Evolutionary conservation across 108 stramenopile species (phyloP).

Genomic region (Nannochloropsis oceanica): DNA sequence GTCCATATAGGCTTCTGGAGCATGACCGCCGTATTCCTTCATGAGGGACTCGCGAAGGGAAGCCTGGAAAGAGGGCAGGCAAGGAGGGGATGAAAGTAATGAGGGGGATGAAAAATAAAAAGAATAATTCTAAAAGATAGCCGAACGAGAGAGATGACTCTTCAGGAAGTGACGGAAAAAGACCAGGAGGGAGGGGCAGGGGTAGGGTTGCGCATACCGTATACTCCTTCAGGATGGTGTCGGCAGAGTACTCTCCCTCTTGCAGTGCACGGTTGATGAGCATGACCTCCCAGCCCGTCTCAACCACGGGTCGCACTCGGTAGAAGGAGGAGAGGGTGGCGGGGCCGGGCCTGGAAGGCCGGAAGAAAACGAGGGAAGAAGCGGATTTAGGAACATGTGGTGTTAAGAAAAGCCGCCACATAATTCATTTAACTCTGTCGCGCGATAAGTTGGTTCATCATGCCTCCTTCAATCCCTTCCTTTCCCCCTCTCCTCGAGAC

Average conservation of each 20-base stretch:
- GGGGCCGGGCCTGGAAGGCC: not conserved
- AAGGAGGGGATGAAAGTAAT: not conserved
- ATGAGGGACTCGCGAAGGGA: not conserved
- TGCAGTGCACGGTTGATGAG: not conserved
- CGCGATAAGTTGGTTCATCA: not conserved
- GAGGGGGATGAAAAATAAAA: too few relatives aligned
- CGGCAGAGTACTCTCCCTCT: not conserved
- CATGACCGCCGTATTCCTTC: not conserved
- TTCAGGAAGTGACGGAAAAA: not conserved
- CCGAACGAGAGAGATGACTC: not conserved
- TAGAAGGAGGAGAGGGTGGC: not conserved
- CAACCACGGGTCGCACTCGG: not conserved
- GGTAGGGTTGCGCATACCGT: not conserved
- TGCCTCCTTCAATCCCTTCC: not conserved
- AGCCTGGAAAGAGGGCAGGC: not conserved
- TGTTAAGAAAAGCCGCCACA: not conserved
- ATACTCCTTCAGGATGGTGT: not conserved
- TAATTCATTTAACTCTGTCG: not conserved
- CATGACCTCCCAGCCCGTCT: not conserved
- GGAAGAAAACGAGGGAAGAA: not conserved
- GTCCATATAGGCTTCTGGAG: not conserved
- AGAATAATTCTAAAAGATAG: too few relatives aligned
- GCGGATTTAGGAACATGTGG: not conserved
- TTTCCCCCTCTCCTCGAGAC: not conserved
- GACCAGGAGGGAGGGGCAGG: not conserved